These are phyloP conservation scores for Termitomyces sp. DNA, from an alignment of 768 basidiomycete genomes.

Conservation along the genomic window DNA sequence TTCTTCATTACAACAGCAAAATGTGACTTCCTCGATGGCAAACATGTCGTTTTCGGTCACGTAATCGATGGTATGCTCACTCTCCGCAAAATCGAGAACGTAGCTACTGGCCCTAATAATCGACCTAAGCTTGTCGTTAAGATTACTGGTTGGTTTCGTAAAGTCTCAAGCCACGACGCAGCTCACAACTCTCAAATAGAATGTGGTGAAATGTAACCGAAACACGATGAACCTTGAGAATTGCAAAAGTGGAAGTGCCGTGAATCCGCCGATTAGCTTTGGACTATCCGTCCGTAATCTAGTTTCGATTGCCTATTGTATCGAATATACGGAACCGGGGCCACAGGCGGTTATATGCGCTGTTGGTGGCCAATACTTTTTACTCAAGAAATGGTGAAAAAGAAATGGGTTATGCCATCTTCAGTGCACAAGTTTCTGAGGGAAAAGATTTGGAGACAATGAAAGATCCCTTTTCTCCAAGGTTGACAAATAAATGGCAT, in stretches of 20 bases:
- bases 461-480: no score
- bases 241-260: no score
- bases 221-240: neutral
- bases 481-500: no score
- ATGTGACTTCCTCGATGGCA: constrained; percentile 93
- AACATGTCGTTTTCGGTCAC: constrained; percentile 90
- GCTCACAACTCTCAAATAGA: neutral
- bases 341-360: neutral
- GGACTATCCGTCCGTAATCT: neutral
- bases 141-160: constrained; percentile 56
- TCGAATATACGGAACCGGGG: neutral
- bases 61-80: constrained; percentile 94
- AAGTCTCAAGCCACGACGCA: no score
- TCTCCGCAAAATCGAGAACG: constrained; percentile 93
- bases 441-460: no score
- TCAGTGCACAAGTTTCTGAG: no score
- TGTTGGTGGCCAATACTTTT: no score
- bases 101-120: constrained; percentile 87
- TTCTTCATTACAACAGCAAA: constrained; percentile 97
- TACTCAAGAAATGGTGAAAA: no score
- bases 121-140: constrained; percentile 85
- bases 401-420: no score
- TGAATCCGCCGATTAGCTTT: neutral
- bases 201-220: constrained; percentile 9
- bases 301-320: neutral